Conservation (phyloP, 1,284 basidiomycete genomes). For the Crucibulum parvulum region DNA sequence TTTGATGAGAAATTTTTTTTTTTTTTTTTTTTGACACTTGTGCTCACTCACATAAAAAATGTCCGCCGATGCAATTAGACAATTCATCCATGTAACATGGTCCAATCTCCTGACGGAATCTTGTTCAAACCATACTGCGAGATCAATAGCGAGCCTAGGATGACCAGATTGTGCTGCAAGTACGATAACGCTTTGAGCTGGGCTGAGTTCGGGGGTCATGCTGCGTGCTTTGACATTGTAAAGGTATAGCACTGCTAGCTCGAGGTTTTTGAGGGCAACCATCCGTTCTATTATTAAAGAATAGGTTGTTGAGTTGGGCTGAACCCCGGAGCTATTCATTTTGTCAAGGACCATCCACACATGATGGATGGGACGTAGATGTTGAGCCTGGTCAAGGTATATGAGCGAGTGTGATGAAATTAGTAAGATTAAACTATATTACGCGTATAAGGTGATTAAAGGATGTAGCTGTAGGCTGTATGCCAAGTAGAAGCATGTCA, state of each 20-base stretch:
- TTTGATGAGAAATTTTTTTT: constrained; percentile 2
- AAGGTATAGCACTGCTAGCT: constrained; percentile 64
- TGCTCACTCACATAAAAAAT: constrained; percentile 62
- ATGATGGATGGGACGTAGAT: constrained; percentile 40
- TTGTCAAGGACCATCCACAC: constrained; percentile 39
- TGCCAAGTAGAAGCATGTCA: constrained; percentile 68
- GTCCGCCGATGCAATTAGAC: constrained; percentile 63
- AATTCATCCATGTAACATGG: constrained; percentile 62
- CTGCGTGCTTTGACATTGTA: constrained; percentile 52
- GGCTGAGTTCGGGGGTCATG: constrained; percentile 54
- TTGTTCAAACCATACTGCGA: constrained; percentile 65
- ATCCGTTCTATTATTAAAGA: constrained; percentile 58
- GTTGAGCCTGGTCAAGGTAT: constrained; percentile 37
- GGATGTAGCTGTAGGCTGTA: constrained; percentile 62
- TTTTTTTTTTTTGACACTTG: too few relatives aligned
- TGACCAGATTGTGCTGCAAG: constrained; percentile 55
- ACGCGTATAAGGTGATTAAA: constrained; percentile 75
- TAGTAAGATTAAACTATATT: constrained; percentile 13
- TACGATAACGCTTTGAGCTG: constrained; percentile 55
- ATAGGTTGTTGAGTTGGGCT: constrained; percentile 60
- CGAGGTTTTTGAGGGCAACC: constrained; percentile 57
- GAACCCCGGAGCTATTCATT: constrained; percentile 57
- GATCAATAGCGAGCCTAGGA: constrained; percentile 72
- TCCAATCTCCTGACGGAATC: constrained; percentile 58
- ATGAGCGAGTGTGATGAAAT: not conserved